Evolutionary conservation across 169 alveolate genomes (phyloP).

Genomic region (Plasmodium billcollinsi): DNA sequence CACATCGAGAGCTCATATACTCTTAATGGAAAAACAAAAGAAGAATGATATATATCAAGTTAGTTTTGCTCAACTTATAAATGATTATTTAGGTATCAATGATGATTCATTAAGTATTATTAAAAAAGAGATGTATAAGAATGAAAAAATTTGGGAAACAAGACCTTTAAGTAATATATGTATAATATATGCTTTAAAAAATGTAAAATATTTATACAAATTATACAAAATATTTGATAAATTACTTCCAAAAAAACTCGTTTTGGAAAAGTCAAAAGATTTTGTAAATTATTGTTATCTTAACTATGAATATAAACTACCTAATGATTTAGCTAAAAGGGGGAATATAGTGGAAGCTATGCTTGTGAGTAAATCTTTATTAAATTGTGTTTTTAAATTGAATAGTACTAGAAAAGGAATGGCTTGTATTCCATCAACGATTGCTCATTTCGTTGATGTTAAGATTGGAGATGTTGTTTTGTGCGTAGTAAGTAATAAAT

Average conservation of each 20-base stretch:
- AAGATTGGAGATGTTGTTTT: conserved; percentile 76
- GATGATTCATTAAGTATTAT: conserved; percentile 69
- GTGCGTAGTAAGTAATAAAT: conserved; percentile 74
- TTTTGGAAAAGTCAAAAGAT: conserved; percentile 73
- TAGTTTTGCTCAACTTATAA: conserved; percentile 53
- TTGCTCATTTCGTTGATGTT: conserved; percentile 80
- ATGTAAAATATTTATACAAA: conserved; percentile 68
- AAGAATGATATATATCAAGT: conserved; percentile 60
- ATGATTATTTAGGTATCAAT: conserved; percentile 73
- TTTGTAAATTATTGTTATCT: conserved; percentile 67
- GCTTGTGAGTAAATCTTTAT: conserved; percentile 75
- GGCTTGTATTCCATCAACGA: conserved; percentile 81
- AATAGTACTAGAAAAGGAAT: conserved; percentile 82
- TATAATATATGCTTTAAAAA: conserved; percentile 73
- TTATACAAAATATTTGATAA: conserved; percentile 64
- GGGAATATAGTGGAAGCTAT: conserved; percentile 67
- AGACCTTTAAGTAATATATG: conserved; percentile 70
- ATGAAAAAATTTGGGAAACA: conserved; percentile 75
- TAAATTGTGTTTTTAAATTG: conserved; percentile 78
- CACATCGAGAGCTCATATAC: conserved; percentile 79
- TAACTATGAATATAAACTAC: conserved; percentile 60
- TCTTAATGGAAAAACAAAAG: conserved; percentile 51
- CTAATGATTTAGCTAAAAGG: conserved; percentile 64
- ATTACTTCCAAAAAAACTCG: conserved; percentile 41
- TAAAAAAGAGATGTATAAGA: conserved; percentile 75